Conservation (phyloP, 345 rosid genomes). For the Geranium brycei region DNA sequence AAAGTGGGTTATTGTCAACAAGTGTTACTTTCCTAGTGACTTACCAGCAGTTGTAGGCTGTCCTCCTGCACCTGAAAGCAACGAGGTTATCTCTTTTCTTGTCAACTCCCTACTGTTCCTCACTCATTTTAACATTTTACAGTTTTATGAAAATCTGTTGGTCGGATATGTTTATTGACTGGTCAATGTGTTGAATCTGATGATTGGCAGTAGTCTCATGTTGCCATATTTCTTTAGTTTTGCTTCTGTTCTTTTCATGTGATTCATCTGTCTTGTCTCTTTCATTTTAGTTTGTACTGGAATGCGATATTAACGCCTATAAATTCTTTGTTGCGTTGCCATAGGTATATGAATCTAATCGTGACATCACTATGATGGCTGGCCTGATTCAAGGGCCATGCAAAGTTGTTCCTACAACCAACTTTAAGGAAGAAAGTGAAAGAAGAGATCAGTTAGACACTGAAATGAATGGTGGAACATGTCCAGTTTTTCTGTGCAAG, state of each 20-base stretch:
- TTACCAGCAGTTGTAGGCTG: slow-evolving; percentile 46
- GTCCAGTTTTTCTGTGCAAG: slow-evolving; percentile 49
- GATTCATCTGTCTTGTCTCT: background rate
- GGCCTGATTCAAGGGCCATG: slow-evolving; percentile 48
- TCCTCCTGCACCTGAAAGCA: slow-evolving; percentile 43
- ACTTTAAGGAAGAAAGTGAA: slow-evolving; percentile 37
- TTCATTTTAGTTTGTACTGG: background rate
- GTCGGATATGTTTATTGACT: background rate
- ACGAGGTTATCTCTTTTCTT: slow-evolving; percentile 31
- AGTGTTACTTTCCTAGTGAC: slow-evolving; percentile 56
- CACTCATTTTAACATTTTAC: background rate
- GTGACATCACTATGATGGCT: slow-evolving; percentile 32
- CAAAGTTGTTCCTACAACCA: slow-evolving; percentile 39
- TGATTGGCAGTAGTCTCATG: background rate
- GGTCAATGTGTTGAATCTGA: too few relatives aligned
- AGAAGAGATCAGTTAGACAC: slow-evolving; percentile 26
- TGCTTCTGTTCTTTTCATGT: background rate
- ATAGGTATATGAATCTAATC: slow-evolving; percentile 62
- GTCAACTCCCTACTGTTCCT: background rate
- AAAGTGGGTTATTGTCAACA: slow-evolving; percentile 43
- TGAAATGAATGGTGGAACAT: slow-evolving; percentile 20
- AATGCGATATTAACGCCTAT: background rate
- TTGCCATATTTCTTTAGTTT: background rate
- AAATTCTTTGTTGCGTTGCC: background rate
- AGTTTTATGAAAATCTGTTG: background rate